These are phyloP conservation scores for Artemisia argyi DNA, from an alignment of 129 eudicot species.

Conservation along the genomic window DNA sequence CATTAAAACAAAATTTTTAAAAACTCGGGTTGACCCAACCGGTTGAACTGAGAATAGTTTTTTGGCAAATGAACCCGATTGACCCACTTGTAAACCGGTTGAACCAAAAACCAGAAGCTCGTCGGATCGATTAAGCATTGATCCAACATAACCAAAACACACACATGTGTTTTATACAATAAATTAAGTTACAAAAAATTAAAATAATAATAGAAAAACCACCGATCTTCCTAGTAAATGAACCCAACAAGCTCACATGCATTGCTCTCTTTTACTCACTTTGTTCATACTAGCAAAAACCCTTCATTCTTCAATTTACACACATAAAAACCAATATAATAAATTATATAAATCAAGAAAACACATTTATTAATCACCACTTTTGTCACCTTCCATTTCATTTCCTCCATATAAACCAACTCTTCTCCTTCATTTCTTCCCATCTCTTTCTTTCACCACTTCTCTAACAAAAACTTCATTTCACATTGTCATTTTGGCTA, in stretches of 20 bases:
- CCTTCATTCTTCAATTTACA: neutral
- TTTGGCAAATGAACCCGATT: no score
- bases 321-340: constrained; percentile 1
- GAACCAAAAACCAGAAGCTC: no score
- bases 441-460: constrained; percentile 15
- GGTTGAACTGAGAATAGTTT: no score
- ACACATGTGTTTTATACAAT: no score
- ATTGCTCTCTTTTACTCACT: constrained; percentile 22
- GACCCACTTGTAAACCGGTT: no score
- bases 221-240: constrained; percentile 24
- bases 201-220: neutral
- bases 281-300: constrained; percentile 24
- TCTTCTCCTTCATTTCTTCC: constrained; percentile 32
- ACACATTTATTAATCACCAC: constrained; percentile 24
- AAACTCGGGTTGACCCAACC: no score
- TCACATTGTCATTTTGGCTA: constrained; percentile 15
- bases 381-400: constrained; percentile 27
- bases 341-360: constrained; percentile 7
- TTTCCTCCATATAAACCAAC: constrained; percentile 38
- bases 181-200: neutral
- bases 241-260: constrained; percentile 35
- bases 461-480: constrained; percentile 3
- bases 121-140: no score
- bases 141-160: no score
- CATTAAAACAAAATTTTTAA: no score